Base-by-base conservation (phyloP, 2,329 filamentous ascomycete genomes). In the Ceratocystis cubensis region DNA sequence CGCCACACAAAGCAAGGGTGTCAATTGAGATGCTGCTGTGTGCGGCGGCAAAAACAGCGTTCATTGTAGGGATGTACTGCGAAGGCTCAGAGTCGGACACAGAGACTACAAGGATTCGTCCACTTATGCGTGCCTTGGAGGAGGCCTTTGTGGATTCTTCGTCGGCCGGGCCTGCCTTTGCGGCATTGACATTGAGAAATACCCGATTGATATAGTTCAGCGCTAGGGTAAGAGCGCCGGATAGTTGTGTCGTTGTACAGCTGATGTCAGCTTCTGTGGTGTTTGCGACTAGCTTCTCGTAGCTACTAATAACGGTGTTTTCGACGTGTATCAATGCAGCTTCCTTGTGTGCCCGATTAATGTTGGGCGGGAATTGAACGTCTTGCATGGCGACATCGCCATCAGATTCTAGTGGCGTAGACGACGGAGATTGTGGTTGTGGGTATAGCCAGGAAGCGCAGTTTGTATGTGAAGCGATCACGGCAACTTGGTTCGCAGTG, bases 21-120 rank as follows among this genome's bases (percentile, higher is more conserved):
- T 99, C 94, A 72, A 99, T 91, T 28, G 92, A 89, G 70, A 99
- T 91, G 71, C 85, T 84, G 66, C 91, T 83, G 70, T 93, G 87
- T 72, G 96, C 89, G 68, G 93, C 94, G 1, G 94, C 94, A 76
- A 99, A 99, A 69, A 97, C 96, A 72, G 88, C 85, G 77, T 99
- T 99, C 94, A 99, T 99, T 71, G 96, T 94, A 0, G 93, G 88
- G 66, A 99, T 99, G 78, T 99, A 99, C 75, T 97, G 88, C 4
- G 91, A 86, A 0, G 96, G 84, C 72, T 93, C 89, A 53, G 82
- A 82, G 73, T 91, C 91, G 61, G 90, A 96, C 3, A 96, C 91
- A 61, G 89, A 96, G 65, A 99, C 75, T 69, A 97, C 86, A 65
- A 99, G 82, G 72, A 99, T 96, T 68, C 94, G 88, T 50, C 75